These are phyloP conservation scores for Drechslera avenae DNA, from an alignment of 2,329 filamentous ascomycete species.

Conservation along the genomic window DNA sequence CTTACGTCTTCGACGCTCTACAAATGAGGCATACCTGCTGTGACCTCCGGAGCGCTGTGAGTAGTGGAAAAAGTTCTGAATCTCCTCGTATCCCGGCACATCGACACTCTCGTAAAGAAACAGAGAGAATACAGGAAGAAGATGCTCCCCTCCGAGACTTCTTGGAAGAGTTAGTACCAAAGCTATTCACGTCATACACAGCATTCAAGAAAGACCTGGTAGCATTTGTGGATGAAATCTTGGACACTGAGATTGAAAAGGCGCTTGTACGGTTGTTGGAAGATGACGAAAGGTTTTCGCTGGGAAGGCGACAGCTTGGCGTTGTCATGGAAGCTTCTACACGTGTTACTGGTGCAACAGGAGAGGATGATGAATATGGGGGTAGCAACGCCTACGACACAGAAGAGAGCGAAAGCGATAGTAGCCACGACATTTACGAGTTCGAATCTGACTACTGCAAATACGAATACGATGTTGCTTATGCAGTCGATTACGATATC, in stretches of 20 bases:
- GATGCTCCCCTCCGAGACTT: background rate
- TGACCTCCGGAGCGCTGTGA: too few relatives aligned
- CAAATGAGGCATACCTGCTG: background rate
- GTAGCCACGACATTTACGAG: too few relatives aligned
- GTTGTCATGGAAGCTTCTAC: background rate
- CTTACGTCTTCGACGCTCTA: background rate
- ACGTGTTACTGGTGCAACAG: background rate
- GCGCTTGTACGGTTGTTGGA: background rate
- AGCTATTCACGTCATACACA: background rate
- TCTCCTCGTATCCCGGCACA: background rate
- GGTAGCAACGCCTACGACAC: too few relatives aligned
- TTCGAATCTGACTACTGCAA: too few relatives aligned
- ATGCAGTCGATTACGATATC: too few relatives aligned
- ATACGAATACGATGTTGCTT: too few relatives aligned
- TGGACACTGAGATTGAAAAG: background rate
- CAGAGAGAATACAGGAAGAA: background rate
- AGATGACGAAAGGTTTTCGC: background rate
- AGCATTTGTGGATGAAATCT: background rate
- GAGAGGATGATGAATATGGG: too few relatives aligned
- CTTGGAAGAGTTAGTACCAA: background rate
- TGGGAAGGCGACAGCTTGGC: background rate
- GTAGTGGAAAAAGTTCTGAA: background rate
- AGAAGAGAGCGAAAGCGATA: too few relatives aligned
- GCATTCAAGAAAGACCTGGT: background rate
- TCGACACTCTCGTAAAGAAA: background rate